These are phyloP conservation scores for Vittaforma corneae DNA, from an alignment of 371 early-diverging fungal genomes.

Conservation along the genomic window DNA sequence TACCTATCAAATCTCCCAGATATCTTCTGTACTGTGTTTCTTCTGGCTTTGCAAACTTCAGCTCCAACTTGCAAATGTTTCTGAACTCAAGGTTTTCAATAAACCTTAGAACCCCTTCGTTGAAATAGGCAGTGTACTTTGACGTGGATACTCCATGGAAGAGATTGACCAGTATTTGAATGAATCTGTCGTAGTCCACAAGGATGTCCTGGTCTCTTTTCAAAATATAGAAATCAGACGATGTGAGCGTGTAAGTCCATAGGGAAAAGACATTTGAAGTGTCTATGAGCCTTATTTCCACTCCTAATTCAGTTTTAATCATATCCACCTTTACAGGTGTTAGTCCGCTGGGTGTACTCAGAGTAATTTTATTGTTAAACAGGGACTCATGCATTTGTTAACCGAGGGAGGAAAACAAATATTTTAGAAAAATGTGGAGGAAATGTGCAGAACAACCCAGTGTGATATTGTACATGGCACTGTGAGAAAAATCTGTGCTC, in stretches of 20 bases:
- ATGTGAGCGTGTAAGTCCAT: slow-evolving; percentile 43
- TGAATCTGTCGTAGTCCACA: slow-evolving; percentile 56
- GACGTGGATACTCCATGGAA: slow-evolving; percentile 45
- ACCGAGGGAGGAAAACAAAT: too few relatives aligned
- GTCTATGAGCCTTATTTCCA: slow-evolving; percentile 54
- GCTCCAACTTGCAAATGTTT: slow-evolving; percentile 57
- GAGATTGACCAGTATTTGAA: slow-evolving; percentile 46
- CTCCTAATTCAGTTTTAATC: slow-evolving; percentile 3
- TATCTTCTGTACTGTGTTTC: slow-evolving; percentile 55
- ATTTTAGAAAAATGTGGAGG: background rate
- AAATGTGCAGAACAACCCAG: background rate
- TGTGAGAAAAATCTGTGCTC: background rate
- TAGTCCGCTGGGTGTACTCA: slow-evolving; percentile 27
- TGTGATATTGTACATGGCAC: background rate
- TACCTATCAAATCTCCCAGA: slow-evolving; percentile 48
- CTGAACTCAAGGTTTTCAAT: slow-evolving; percentile 57
- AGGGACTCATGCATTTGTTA: slow-evolving; percentile 52
- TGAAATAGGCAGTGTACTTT: slow-evolving; percentile 38
- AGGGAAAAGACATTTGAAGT: slow-evolving; percentile 52
- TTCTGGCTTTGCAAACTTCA: slow-evolving; percentile 51
- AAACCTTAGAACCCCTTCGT: slow-evolving; percentile 36
- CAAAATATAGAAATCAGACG: slow-evolving; percentile 52
- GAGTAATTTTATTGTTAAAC: slow-evolving; percentile 47
- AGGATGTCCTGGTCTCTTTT: slow-evolving; percentile 59
- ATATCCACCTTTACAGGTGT: slow-evolving; percentile 53